phyloP scores from a whole-genome alignment of 805 yeast genomes.

The Ogataea ganodermae region DNA sequence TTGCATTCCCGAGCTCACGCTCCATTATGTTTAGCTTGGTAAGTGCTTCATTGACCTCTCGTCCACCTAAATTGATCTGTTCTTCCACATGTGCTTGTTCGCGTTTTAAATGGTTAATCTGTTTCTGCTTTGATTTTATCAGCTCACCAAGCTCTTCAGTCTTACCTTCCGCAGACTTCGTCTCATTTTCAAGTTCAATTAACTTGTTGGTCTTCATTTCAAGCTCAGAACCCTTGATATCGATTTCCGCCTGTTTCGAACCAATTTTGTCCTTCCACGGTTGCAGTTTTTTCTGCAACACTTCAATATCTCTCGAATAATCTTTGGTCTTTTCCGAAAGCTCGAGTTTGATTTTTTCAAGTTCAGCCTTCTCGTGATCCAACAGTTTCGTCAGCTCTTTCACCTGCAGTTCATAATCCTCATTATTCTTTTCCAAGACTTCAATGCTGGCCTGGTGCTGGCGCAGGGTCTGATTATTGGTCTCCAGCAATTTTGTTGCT shows the following conservation, averaged over 20 bases:
- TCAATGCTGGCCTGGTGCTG: constrained; percentile 50
- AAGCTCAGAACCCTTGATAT: constrained; percentile 66
- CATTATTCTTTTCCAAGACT: constrained; percentile 46
- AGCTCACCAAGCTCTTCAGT: constrained; percentile 37
- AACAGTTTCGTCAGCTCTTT: constrained; percentile 46
- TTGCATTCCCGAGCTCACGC: constrained; percentile 47
- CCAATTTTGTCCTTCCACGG: constrained; percentile 80
- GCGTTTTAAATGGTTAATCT: constrained; percentile 44
- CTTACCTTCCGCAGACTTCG: constrained; percentile 44
- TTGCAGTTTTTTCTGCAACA: constrained; percentile 63
- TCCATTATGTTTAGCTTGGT: constrained; percentile 55
- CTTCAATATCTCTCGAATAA: constrained; percentile 64
- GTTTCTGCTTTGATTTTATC: constrained; percentile 50
- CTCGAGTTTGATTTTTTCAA: constrained; percentile 64
- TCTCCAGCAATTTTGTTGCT: constrained; percentile 52
- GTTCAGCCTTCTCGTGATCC: constrained; percentile 51
- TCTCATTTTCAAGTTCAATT: constrained; percentile 44
- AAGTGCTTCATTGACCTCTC: constrained; percentile 53
- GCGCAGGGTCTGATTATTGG: constrained; percentile 46
- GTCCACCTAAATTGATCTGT: constrained; percentile 60
- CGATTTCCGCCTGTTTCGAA: constrained; percentile 61
- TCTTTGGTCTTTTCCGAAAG: constrained; percentile 75
- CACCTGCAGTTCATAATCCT: constrained; percentile 46
- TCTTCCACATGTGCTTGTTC: constrained; percentile 51
- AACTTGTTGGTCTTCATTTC: constrained; percentile 55